phyloP scores from a whole-genome alignment of 2,329 filamentous ascomycete species.

The Pseudonectria buxi region DNA sequence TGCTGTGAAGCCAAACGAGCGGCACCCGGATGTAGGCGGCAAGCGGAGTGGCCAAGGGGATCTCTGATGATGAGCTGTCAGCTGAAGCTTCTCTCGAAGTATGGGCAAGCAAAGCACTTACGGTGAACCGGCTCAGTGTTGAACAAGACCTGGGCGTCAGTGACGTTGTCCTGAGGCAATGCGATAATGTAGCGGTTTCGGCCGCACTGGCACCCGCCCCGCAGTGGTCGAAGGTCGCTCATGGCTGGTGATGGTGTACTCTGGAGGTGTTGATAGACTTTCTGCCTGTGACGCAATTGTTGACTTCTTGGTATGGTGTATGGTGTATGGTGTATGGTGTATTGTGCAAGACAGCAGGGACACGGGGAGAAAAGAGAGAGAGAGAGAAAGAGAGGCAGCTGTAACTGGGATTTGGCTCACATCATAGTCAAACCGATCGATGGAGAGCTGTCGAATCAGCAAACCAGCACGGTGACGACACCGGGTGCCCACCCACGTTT shows the following conservation, averaged over 20 bases:
- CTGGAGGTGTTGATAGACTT: too few species aligned
- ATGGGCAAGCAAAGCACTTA: constrained; percentile 50
- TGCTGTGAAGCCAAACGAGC: constrained; percentile 70
- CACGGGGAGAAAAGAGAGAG: too few species aligned
- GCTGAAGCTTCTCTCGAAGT: too few species aligned
- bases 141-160: constrained; percentile 65
- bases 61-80: constrained; percentile 38
- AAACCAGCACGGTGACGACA: constrained; percentile 12
- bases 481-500: constrained; percentile 13
- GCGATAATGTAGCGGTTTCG: constrained; percentile 74
- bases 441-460: constrained; percentile 17
- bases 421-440: background rate
- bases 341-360: too few species aligned
- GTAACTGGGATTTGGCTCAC: too few species aligned
- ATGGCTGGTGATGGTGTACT: constrained; percentile 34
- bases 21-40: constrained; percentile 80
- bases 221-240: constrained; percentile 49
- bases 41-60: constrained; percentile 63
- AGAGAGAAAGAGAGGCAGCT: too few species aligned
- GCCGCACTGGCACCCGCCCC: constrained; percentile 77
- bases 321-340: too few species aligned
- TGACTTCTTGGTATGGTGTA: too few species aligned
- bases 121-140: constrained; percentile 63
- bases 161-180: constrained; percentile 52
- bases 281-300: too few species aligned